phyloP scores from a whole-genome alignment of 2,329 filamentous ascomycete genomes.

The Pleurostoma richardsiae region DNA sequence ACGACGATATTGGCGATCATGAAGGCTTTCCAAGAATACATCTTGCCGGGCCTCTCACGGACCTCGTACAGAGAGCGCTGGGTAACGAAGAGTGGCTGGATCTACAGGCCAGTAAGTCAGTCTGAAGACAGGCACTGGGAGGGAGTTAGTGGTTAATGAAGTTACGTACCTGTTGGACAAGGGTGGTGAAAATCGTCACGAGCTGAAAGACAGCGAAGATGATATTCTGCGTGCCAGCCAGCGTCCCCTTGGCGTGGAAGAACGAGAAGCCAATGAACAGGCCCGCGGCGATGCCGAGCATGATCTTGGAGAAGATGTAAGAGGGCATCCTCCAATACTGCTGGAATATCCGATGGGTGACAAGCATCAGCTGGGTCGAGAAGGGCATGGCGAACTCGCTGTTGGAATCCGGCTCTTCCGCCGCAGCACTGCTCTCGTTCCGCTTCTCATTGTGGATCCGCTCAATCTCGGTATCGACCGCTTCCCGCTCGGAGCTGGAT shows the following conservation, averaged over 20 bases:
- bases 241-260: conserved; percentile 46
- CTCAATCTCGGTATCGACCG: conserved; percentile 57
- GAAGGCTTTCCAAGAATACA: conserved; percentile 73
- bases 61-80: conserved; percentile 73
- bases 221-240: conserved; percentile 69
- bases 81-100: conserved; percentile 72
- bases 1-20: conserved; percentile 67
- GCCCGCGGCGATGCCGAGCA: conserved; percentile 52
- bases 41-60: conserved; percentile 67
- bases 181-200: conserved; percentile 65
- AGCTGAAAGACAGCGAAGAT: conserved; percentile 74
- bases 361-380: conserved; percentile 55
- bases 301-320: conserved; percentile 71
- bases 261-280: conserved; percentile 77
- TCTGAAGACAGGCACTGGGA: conserved; percentile 24
- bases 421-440: conserved; percentile 8
- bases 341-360: conserved; percentile 66
- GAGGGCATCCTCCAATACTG: conserved; percentile 79
- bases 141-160: neutral
- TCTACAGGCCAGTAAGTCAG: conserved; percentile 24
- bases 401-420: conserved; percentile 21
- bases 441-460: conserved; percentile 49
- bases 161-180: conserved; percentile 52
- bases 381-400: conserved; percentile 79
- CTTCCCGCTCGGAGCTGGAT: conserved; percentile 42